Conservation (phyloP, 2,329 filamentous ascomycete genomes). For the Claviceps pazoutovae region DNA sequence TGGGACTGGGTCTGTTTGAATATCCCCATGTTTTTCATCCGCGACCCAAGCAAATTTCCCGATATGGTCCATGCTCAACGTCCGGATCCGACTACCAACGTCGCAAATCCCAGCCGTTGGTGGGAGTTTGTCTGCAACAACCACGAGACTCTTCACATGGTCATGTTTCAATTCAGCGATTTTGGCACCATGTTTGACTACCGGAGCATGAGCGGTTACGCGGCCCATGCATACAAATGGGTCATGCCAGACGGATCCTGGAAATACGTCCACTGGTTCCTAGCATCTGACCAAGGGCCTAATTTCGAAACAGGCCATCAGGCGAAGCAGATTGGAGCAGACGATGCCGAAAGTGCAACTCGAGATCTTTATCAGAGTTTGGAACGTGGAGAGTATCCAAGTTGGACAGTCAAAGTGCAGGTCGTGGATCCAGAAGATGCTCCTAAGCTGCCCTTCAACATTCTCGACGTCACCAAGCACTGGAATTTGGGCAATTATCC, state of each 20-base stretch:
- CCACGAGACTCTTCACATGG: constrained; percentile 47
- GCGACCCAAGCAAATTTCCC: constrained; percentile 62
- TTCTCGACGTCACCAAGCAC: constrained; percentile 57
- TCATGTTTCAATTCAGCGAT: constrained; percentile 54
- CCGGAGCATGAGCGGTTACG: constrained; percentile 55
- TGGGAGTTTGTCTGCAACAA: constrained; percentile 36
- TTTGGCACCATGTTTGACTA: constrained; percentile 51
- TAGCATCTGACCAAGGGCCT: constrained; percentile 48
- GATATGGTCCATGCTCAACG: constrained; percentile 69
- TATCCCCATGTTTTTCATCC: constrained; percentile 63
- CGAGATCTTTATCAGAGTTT: constrained; percentile 53
- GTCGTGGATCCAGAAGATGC: constrained; percentile 47
- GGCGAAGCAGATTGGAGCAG: constrained; percentile 35
- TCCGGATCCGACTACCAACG: constrained; percentile 56
- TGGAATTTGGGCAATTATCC: constrained; percentile 44
- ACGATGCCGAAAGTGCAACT: constrained; percentile 49
- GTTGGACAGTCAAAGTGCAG: constrained; percentile 52
- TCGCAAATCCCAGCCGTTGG: constrained; percentile 53
- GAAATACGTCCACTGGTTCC: constrained; percentile 51
- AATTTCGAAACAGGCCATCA: constrained; percentile 46
- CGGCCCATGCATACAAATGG: constrained; percentile 53
- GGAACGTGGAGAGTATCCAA: constrained; percentile 43
- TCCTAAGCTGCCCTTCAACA: constrained; percentile 45
- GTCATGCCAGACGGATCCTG: constrained; percentile 51
- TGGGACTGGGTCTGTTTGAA: constrained; percentile 68